Percentiles rank a stretch among this genome's conserved stretches.
Evolutionary conservation across 257 asterid genomes (phyloP).

Genomic region (Solanum dulcamara): DNA sequence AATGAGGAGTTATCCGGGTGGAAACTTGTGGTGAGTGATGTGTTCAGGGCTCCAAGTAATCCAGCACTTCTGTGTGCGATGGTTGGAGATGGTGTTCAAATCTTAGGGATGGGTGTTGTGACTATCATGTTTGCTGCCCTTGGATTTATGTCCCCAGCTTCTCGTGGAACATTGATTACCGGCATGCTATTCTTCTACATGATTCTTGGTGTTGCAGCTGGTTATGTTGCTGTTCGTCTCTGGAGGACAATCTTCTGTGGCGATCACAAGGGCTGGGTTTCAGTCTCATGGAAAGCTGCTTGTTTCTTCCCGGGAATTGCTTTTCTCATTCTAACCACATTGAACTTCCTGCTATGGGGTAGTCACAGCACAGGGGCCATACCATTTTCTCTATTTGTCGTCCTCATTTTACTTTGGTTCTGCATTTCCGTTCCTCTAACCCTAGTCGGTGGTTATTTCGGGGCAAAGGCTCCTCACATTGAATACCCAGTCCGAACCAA

Average conservation of each 20-base stretch:
- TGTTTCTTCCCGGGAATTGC: conserved; percentile 82
- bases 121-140: conserved; percentile 82
- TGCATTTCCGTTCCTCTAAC: conserved; percentile 86
- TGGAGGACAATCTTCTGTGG: conserved; percentile 73
- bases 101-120: conserved; percentile 81
- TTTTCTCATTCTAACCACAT: conserved; percentile 46
- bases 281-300: conserved; percentile 80
- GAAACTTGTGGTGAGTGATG: conserved; percentile 87
- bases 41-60: conserved; percentile 60
- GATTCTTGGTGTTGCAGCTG: conserved; percentile 73
- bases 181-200: conserved; percentile 87
- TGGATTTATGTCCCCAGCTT: conserved; percentile 91
- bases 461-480: conserved; percentile 70
- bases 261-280: conserved; percentile 67
- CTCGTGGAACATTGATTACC: conserved; percentile 68
- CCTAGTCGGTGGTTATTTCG: conserved; percentile 63
- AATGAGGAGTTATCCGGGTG: conserved; percentile 90
- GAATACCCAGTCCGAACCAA: conserved; percentile 76
- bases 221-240: conserved; percentile 80
- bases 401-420: conserved; percentile 69
- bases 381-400: conserved; percentile 57
- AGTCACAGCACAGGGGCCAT: conserved; percentile 92
- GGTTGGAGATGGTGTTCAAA: conserved; percentile 90
- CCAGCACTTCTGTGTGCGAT: conserved; percentile 72
- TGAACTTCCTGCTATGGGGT: conserved; percentile 84